These are phyloP conservation scores for Xylaria polymorpha DNA, from an alignment of 2,329 filamentous ascomycete species.

Conservation along the genomic window DNA sequence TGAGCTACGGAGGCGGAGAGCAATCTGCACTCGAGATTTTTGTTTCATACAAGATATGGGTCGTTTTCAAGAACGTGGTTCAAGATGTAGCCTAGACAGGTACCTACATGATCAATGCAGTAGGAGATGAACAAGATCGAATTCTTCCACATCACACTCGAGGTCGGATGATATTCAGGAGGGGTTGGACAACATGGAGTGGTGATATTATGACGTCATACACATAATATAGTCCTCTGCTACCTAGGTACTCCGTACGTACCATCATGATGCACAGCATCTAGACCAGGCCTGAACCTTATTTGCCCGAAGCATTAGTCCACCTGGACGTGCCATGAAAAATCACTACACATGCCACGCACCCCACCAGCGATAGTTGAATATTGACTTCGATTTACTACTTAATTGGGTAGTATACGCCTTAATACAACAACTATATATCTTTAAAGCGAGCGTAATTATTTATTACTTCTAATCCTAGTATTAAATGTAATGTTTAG, in stretches of 20 bases:
- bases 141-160: not conserved
- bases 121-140: not conserved
- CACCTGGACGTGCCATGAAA: too few relatives aligned
- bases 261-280: too few relatives aligned
- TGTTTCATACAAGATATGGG: not conserved
- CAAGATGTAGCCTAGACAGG: not conserved
- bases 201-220: conserved; percentile 9
- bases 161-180: not conserved
- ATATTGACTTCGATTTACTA: too few relatives aligned
- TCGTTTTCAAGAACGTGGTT: not conserved
- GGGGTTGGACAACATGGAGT: not conserved
- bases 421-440: too few relatives aligned
- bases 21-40: not conserved
- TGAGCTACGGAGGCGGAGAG: too few relatives aligned
- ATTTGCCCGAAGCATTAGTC: not conserved
- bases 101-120: conserved; percentile 4
- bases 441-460: too few relatives aligned
- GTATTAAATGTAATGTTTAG: too few relatives aligned
- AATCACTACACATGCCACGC: too few relatives aligned
- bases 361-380: too few relatives aligned
- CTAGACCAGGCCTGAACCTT: not conserved
- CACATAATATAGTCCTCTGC: not conserved
- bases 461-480: too few relatives aligned
- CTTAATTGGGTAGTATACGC: too few relatives aligned
- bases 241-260: too few relatives aligned